These are phyloP conservation scores for Nemania serpens DNA, from an alignment of 2,329 filamentous ascomycete species.

Conservation along the genomic window DNA sequence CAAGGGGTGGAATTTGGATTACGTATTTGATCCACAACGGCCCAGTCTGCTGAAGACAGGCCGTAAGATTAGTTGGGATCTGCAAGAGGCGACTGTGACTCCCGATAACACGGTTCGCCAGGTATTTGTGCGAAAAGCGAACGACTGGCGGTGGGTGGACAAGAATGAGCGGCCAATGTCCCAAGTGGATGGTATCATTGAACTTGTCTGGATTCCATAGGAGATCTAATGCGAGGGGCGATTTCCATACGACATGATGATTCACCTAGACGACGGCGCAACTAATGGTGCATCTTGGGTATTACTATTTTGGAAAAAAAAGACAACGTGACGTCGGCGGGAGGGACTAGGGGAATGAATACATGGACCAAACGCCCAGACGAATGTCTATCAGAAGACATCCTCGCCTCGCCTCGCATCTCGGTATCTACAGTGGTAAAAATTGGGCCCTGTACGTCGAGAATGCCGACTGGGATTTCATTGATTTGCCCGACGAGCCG, in stretches of 20 bases:
- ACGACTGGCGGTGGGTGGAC: conserved; percentile 59
- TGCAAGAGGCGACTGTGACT: conserved; percentile 54
- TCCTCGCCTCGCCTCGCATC: neutral
- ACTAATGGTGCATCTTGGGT: conserved; percentile 29
- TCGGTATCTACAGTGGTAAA: neutral
- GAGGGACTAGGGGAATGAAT: conserved; percentile 5
- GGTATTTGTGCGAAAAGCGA: conserved; percentile 56
- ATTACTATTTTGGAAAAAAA: conserved; percentile 29
- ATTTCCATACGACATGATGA: conserved; percentile 28
- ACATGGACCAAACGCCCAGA: neutral
- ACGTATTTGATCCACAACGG: conserved; percentile 55
- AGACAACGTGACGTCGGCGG: conserved; percentile 8
- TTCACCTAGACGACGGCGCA: conserved; percentile 30
- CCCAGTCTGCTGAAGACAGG: conserved; percentile 54
- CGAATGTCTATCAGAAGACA: neutral
- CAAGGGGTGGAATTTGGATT: conserved; percentile 57
- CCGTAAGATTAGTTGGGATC: conserved; percentile 58
- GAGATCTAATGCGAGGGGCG: conserved; percentile 4
- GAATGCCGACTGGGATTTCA: neutral
- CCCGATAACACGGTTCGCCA: conserved; percentile 57
- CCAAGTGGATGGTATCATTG: conserved; percentile 58
- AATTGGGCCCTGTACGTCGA: neutral
- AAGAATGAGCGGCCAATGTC: conserved; percentile 54
- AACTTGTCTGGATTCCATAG: conserved; percentile 60
- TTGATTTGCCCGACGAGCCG: conserved; percentile 1